These are phyloP conservation scores for Pseudogymnoascus sp. DNA, from an alignment of 2,329 filamentous ascomycete species.

Conservation along the genomic window DNA sequence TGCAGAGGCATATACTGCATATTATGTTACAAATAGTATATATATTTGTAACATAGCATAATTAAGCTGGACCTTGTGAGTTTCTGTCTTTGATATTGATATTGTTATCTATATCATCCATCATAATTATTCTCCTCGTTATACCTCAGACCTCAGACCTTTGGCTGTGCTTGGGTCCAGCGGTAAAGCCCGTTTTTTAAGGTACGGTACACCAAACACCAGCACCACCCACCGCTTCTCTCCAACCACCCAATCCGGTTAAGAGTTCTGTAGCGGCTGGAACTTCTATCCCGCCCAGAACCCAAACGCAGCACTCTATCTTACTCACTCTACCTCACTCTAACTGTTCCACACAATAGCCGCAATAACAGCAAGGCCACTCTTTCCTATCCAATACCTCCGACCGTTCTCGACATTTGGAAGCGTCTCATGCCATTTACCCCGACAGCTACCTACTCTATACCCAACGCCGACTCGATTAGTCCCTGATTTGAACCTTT, in stretches of 20 bases:
- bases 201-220: background rate
- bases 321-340: no score
- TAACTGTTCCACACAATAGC: no score
- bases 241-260: conserved; percentile 11
- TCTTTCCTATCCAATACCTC: background rate
- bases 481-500: background rate
- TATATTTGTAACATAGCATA: background rate
- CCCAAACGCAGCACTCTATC: no score
- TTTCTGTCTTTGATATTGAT: background rate
- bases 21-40: no score
- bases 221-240: conserved; percentile 5
- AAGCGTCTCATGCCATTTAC: background rate
- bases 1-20: background rate
- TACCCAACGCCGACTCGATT: background rate
- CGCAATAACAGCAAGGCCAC: background rate
- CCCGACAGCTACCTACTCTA: background rate
- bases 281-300: conserved; percentile 5
- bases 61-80: background rate
- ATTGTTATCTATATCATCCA: no score
- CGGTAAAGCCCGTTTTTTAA: background rate
- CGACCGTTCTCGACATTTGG: background rate
- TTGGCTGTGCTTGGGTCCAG: background rate
- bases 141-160: background rate
- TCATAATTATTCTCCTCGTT: no score
- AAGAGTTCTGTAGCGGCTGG: background rate